Evolutionary conservation across 345 rosid species (phyloP).

Genomic region (Carallia pectinifolia): DNA sequence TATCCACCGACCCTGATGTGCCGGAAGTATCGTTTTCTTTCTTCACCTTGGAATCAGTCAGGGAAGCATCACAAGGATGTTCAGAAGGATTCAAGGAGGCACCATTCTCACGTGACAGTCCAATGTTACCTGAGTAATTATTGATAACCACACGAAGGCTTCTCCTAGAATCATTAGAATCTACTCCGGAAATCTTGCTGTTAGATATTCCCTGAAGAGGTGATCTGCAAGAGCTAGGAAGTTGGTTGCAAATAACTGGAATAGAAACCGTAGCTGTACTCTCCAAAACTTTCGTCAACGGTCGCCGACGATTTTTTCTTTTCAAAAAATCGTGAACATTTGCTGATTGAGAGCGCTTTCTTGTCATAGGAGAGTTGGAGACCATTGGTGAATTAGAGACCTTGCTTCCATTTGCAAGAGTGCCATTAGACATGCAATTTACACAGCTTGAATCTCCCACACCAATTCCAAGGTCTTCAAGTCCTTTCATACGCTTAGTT

Average conservation of each 20-base stretch:
- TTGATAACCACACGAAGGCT: conserved; percentile 41
- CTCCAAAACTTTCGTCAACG: conserved; percentile 85
- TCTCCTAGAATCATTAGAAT: conserved; percentile 59
- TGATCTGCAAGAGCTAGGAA: conserved; percentile 45
- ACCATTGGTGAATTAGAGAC: conserved; percentile 37
- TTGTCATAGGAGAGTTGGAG: conserved; percentile 16
- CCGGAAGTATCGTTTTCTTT: conserved; percentile 57
- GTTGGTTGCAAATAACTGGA: conserved; percentile 68
- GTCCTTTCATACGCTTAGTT: conserved; percentile 95
- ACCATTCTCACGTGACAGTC: conserved; percentile 52
- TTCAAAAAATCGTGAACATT: conserved; percentile 55
- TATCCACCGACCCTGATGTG: conserved; percentile 42
- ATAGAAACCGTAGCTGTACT: conserved; percentile 77
- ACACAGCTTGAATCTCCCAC: conserved; percentile 44
- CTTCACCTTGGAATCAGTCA: conserved; percentile 37
- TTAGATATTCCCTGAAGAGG: conserved; percentile 52
- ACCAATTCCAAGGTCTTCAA: conserved; percentile 80
- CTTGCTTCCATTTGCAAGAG: conserved; percentile 48
- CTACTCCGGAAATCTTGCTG: conserved; percentile 49
- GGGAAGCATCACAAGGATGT: conserved; percentile 45
- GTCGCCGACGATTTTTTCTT: conserved; percentile 77
- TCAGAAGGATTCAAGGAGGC: conserved; percentile 39
- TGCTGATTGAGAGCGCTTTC: conserved; percentile 69
- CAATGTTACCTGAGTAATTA: conserved; percentile 72
- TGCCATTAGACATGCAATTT: conserved; percentile 51